Evolutionary conservation across 2,329 filamentous ascomycete species (phyloP), one percentile per base, ranked within the genome.

Genomic region (Polychaeton citri): DNA sequence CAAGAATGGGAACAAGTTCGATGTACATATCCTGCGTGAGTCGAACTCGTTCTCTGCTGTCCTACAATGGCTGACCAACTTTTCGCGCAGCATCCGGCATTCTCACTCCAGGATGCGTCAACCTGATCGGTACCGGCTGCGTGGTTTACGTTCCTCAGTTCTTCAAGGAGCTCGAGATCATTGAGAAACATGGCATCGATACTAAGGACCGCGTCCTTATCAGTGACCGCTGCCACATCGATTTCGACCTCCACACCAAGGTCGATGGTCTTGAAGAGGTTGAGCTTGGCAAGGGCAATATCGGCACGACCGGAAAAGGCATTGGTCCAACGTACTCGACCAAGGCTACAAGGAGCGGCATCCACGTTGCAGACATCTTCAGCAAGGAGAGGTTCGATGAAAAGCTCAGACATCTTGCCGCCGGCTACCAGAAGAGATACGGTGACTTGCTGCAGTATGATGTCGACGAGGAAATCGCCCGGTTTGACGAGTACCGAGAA

Each of bases 131-230:
- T 24, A 55, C 52, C 47, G 62, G 80, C 40, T 79, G 76, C 33
- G 79, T 82, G 40, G 75, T 83, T 45, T 72, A 83, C 57, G 68
- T 80, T 37, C 73, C 74, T 15, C 65, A 66, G 36, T 79, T 81
- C 63, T 79, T 80, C 66, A 68, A 71, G 46, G 77, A 81, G 55
- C 62, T 81, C 32, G 61, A 68, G 39, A 68, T 64, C 12, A 57
- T 80, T 18, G 69, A 79, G 47, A 65, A 64, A 37, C 72, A 80
- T 51, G 75, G 75, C 8, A 60, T 80, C 40, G 59, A 71, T 43
- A 72, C 67, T 15, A 64, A 66, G 38, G 66, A 71, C 35, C 65
- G 76, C 39, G 73, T 82, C 47, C 71, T 74, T 51, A 71, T 82
- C 51, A 72, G 67, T 41, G 74, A 79, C 53, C 63, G 76, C 34